phyloP scores from a whole-genome alignment of 768 basidiomycete species.

The Termitomyces sp. region DNA sequence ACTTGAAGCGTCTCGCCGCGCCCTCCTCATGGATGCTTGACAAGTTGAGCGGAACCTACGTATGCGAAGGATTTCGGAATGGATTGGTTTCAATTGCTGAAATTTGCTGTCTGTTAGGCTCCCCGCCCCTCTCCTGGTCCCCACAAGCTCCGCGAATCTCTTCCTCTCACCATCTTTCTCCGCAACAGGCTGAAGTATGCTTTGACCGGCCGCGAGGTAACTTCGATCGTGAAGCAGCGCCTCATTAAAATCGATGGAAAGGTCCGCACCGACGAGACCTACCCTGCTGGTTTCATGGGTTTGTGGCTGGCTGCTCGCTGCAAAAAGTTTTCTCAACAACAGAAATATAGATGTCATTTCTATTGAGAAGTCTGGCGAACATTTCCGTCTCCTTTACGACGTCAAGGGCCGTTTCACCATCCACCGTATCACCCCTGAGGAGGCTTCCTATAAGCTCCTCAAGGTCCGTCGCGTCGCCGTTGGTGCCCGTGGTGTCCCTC shows the following conservation, averaged over 20 bases:
- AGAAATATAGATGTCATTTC: constrained; percentile 76
- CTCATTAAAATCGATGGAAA: constrained; percentile 98
- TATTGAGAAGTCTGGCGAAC: constrained; percentile 97
- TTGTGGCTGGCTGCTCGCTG: constrained; percentile 20
- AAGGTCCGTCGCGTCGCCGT: constrained; percentile 91
- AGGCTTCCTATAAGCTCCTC: constrained; percentile 94
- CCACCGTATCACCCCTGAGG: constrained; percentile 98
- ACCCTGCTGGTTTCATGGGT: constrained; percentile 98
- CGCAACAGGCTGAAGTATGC: constrained; percentile 99
- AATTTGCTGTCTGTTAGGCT: constrained; percentile 45
- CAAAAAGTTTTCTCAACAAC: background rate
- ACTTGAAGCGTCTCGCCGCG: constrained; percentile 95
- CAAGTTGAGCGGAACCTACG: constrained; percentile 94
- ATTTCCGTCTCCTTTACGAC: constrained; percentile 99
- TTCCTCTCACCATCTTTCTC: constrained; percentile 95
- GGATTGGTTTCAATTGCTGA: background rate
- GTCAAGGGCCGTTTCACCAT: constrained; percentile 99
- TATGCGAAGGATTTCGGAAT: constrained; percentile 36
- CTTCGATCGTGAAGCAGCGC: constrained; percentile 91
- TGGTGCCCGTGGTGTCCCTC: constrained; percentile 90
- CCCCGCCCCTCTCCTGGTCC: constrained; percentile 97
- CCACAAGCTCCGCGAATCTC: constrained; percentile 97
- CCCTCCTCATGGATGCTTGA: constrained; percentile 99
- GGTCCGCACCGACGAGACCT: constrained; percentile 96
- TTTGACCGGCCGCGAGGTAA: constrained; percentile 93